These are phyloP conservation scores for Zasmidium cellare DNA, from an alignment of 2,329 filamentous ascomycete species.

Conservation along the genomic window DNA sequence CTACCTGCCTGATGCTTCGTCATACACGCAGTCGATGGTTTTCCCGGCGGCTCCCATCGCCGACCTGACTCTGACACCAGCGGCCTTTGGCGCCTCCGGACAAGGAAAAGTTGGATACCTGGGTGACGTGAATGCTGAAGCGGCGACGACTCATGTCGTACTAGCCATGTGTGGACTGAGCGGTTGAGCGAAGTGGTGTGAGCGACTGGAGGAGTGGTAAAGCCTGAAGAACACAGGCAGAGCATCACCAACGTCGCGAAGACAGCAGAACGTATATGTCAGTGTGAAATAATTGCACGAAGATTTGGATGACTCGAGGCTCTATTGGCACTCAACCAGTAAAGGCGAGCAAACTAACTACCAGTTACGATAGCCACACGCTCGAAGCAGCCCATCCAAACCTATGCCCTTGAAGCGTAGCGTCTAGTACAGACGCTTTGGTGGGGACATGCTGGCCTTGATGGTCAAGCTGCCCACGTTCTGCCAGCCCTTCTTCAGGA, in stretches of 20 bases:
- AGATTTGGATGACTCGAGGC: conserved; percentile 29
- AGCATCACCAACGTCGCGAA: no score
- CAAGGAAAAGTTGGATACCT: no score
- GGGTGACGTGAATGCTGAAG: no score
- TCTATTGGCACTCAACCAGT: conserved; percentile 33
- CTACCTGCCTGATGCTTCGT: conserved; percentile 18
- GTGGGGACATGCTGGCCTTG: conserved; percentile 99
- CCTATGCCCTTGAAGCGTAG: conserved; percentile 11
- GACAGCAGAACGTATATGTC: no score
- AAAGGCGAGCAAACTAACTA: conserved; percentile 31
- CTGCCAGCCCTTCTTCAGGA: conserved; percentile 99
- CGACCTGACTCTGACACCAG: no score
- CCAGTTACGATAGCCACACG: conserved; percentile 21
- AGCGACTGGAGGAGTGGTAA: no score
- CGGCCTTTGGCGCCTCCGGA: no score
- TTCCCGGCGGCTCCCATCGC: conserved; percentile 4
- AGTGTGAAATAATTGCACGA: neutral
- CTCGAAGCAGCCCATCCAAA: conserved; percentile 28
- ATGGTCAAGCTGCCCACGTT: conserved; percentile 99
- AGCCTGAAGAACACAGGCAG: no score
- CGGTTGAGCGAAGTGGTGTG: no score
- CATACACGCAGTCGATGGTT: conserved; percentile 18
- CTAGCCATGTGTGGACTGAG: no score
- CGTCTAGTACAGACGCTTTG: conserved; percentile 91
- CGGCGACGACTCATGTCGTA: no score